phyloP scores from a whole-genome alignment of 2,329 filamentous ascomycete species.

The Colletotrichum tamarilloi region DNA sequence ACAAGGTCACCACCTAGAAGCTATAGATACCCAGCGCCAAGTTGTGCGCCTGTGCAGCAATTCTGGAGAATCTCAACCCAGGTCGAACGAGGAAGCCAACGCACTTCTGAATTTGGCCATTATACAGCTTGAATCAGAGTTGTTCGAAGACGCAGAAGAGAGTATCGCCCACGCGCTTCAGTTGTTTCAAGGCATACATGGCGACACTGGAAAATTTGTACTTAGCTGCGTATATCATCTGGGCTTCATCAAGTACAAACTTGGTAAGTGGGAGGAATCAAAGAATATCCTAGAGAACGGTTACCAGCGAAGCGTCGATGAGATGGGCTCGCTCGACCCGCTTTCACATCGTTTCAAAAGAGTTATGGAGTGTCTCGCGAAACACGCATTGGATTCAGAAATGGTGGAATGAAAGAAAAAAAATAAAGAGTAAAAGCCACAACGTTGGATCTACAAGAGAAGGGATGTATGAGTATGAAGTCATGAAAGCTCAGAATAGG shows the following conservation, averaged over 20 bases:
- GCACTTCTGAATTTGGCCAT: fast-evolving
- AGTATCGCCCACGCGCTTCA: background rate
- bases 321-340: background rate
- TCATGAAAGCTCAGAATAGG: too few species aligned
- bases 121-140: background rate
- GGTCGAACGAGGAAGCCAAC: background rate
- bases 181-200: background rate
- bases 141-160: background rate
- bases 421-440: too few species aligned
- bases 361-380: too few species aligned
- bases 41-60: background rate
- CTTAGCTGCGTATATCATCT: fast-evolving
- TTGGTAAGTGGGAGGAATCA: background rate
- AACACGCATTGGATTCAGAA: too few species aligned
- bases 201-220: background rate
- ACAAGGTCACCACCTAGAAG: too few species aligned
- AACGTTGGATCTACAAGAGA: too few species aligned
- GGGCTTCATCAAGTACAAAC: background rate
- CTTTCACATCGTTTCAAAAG: too few species aligned
- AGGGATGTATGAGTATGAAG: too few species aligned
- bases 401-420: too few species aligned
- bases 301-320: background rate
- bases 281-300: background rate
- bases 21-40: background rate
- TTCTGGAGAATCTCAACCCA: background rate